Evolutionary conservation across 2,329 filamentous ascomycete species (phyloP), one percentile per base, ranked within the genome.

Genomic region (Alternaria sp.): DNA sequence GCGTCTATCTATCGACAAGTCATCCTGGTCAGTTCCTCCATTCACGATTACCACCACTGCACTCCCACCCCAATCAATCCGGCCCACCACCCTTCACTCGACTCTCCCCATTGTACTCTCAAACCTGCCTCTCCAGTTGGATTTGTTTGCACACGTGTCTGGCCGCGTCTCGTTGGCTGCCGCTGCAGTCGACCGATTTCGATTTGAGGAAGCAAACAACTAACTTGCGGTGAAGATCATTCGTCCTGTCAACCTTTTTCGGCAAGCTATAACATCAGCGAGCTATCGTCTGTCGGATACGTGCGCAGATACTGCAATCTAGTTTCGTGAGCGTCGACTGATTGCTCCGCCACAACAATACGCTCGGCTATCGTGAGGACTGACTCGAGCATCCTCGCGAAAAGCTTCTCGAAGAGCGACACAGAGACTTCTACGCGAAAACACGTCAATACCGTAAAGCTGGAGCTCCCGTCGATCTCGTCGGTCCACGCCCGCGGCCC

Each of bases 401-500:
- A 65, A 57, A 68, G 56, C 32, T 53, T 66, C 57, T 68, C 58
- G 61, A 62, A 23, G 44, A 47, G 44, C 17, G 23, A 52, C 51
- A 63, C 36, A 28, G 40, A 28, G 40, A 49, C 25, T 19, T 59
- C 54, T 52, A 50, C 52, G 60, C 68, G 30, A 63, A 60, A 65
- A 28, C 53, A 67, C 62, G 51, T 65, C 79, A 84, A 88, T 83
- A 91, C 89, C 92, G 92, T 88, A 90, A 96, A 94, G 86, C 93
- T 96, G 93, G 93, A 94, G 92, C 89, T 94, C 82, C 91, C 92
- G 84, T 92, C 92, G 84, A 91, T 93, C 79, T 91, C 91, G 79
- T 90, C 92, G 85, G 88, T 92, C 85, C 90, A 92, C 83, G 88
- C 90, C 87, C 90, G 91, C 88, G 90, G 90, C 85, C 86, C 87